Evolutionary conservation across 148 eudicot species (phyloP), one percentile per base, ranked within the genome.

Genomic region (Rhododendron henanense): DNA sequence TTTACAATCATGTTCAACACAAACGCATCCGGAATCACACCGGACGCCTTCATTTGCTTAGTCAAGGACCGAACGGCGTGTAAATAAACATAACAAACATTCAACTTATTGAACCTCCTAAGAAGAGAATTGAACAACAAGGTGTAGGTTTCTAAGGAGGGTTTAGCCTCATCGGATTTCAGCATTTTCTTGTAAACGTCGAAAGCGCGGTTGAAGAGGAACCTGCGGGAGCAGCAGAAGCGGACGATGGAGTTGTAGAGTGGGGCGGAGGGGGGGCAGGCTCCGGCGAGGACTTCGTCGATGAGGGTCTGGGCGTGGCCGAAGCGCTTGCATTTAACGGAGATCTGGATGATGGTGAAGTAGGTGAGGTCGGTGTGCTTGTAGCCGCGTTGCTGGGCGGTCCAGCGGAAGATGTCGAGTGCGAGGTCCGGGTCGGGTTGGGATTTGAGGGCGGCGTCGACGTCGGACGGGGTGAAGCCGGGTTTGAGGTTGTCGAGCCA

Each of bases 341-440:
- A 59, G 76, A 95, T 89, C 44, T 93, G 85, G 88, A 96, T 87
- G 90, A 93, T 94, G 47, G 96, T 90, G 73, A 95, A 91, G 91
- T 96, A 96, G 45, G 96, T 93, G 59, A 87, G 78, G 84, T 87
- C 87, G 88, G 89, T 88, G 90, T 96, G 99, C 57, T 90, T 90
- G 93, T 90, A 96, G 41, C 84, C 80, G 61, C 96, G 96, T 31
- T 90, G 98, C 11, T 91, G 94, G 16, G 94, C 90, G 2, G 98
- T 92, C 99, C 99, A 96, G 0, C 98, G 96, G 90, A 96, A 96
- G 79, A 96, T 93, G 92, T 95, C 96, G 87, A 90, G 92, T 45
- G 99, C 98, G 61, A 97, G 86, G 69, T 97, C 99, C 13, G 96
- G 90, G 85, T 97, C 99, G 81, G 92, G 51, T 86, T 93, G 96